Conservation (phyloP, 192 early-diverging fungal species). For the Podila horticola region DNA sequence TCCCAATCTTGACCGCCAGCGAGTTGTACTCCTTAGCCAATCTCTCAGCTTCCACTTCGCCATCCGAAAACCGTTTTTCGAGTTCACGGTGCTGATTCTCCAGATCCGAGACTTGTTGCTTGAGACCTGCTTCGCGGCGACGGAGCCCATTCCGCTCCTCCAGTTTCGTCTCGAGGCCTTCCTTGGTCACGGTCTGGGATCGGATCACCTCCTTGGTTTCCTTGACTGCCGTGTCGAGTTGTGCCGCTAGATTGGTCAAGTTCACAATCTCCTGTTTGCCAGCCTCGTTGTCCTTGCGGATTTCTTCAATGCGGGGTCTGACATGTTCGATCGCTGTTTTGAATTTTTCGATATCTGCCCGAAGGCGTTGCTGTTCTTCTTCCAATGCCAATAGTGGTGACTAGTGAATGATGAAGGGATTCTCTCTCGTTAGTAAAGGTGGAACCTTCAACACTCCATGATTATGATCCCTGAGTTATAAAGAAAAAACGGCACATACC, state of each 20-base stretch:
- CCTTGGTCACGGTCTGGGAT: conserved; percentile 36
- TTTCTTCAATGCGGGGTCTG: conserved; percentile 28
- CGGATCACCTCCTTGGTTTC: conserved; percentile 34
- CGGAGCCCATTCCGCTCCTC: conserved; percentile 33
- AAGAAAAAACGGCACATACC: conserved; percentile 19
- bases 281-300: conserved; percentile 27
- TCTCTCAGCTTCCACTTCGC: conserved; percentile 27
- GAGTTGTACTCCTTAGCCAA: conserved; percentile 35
- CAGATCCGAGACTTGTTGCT: conserved; percentile 15
- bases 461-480: not conserved
- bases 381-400: conserved; percentile 61
- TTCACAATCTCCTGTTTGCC: conserved; percentile 2
- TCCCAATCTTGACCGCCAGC: conserved; percentile 34
- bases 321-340: conserved; percentile 32
- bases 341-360: conserved; percentile 63
- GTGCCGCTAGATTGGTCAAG: conserved; percentile 11
- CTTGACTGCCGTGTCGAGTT: conserved; percentile 21
- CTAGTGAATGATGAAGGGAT: conserved; percentile 17
- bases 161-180: conserved; percentile 30
- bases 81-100: conserved; percentile 20
- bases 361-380: conserved; percentile 51
- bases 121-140: conserved; percentile 27
- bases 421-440: not conserved
- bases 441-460: not conserved
- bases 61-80: conserved; percentile 19